Evolutionary conservation across 2,329 filamentous ascomycete species (phyloP), one percentile per base, ranked within the genome.

Genomic region (Paracamarosporium sp.): DNA sequence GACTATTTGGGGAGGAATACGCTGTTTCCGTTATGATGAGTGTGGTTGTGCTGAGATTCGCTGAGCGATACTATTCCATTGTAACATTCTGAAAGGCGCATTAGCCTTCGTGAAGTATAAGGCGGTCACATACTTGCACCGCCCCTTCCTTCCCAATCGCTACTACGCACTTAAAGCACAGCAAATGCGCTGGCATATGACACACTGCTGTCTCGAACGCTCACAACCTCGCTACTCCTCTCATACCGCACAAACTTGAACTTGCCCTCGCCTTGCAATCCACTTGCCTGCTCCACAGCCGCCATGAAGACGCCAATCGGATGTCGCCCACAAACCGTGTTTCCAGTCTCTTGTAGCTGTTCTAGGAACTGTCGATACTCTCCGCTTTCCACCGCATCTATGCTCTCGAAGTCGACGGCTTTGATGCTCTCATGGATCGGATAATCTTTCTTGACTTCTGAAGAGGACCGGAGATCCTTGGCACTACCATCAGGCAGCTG

Each of bases 131-230:
- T 24, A 17, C n/a, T 24, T 33, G 5, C 3, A 31, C 17, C 25
- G 4, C 15, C 15, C 9, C 7, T 40, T 9, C n/a, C 17, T 38
- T 43, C 17, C 33, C 12, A 28, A 27, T 40, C 22, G 15, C 13
- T 22, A n/a, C 4, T 33, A n/a, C 31, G 11, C 15, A 13, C 20
- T 63, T 44, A 72, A 15, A 73, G 55, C 40, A 93, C 82, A 8
- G 93, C 92, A 82, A 95, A 96, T 3, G 93, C 95, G 73, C 93
- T 94, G 3, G 91, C 93, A 76, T 99, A 99, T 78, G 93, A 97
- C 50, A 99, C 95, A 66, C 93, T 97, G 64, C 88, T 95, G 62
- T 97, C 92, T 15, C 73, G 76, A 1, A 89, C 81, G 28, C 82
- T 82, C 63, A 85, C 82, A 3, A 90, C 90, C 75, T 96, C 80